Evolutionary conservation across 1,139 yeast species (phyloP).

Genomic region (Protomyces inundatus): DNA sequence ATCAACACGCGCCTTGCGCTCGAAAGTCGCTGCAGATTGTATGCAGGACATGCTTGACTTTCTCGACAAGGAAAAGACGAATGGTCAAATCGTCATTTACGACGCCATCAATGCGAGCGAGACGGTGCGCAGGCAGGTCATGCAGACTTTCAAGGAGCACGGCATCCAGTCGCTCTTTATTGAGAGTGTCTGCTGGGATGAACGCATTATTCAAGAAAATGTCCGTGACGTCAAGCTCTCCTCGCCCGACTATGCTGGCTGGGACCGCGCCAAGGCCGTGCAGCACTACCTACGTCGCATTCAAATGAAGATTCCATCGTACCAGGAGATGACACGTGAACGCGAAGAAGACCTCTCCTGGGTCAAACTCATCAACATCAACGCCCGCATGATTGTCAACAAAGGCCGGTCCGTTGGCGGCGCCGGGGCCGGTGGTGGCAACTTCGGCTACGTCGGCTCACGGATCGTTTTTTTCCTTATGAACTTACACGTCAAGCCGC

Average conservation of each 20-base stretch:
- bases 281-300: conserved; percentile 46
- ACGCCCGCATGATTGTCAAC: conserved; percentile 76
- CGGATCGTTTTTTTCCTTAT: conserved; percentile 65
- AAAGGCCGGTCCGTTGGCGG: conserved; percentile 63
- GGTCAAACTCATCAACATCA: conserved; percentile 80
- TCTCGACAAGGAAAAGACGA: conserved; percentile 56
- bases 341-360: conserved; percentile 56
- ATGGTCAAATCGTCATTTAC: conserved; percentile 80
- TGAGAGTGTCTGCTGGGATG: conserved; percentile 79
- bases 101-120: conserved; percentile 90
- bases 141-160: conserved; percentile 49
- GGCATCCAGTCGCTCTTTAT: conserved; percentile 77
- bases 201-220: conserved; percentile 61
- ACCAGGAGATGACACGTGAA: conserved; percentile 43
- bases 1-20: conserved; percentile 54
- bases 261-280: conserved; percentile 52
- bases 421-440: conserved; percentile 3
- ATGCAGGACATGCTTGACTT: conserved; percentile 60
- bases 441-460: conserved; percentile 40
- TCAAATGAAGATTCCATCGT: conserved; percentile 44
- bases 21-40: conserved; percentile 58
- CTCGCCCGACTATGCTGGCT: conserved; percentile 78
- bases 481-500: conserved; percentile 33
- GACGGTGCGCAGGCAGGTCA: conserved; percentile 57
- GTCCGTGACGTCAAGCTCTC: conserved; percentile 74